These are phyloP conservation scores for Backusella tuberculispora DNA, from an alignment of 192 early-diverging fungal species.

Conservation along the genomic window DNA sequence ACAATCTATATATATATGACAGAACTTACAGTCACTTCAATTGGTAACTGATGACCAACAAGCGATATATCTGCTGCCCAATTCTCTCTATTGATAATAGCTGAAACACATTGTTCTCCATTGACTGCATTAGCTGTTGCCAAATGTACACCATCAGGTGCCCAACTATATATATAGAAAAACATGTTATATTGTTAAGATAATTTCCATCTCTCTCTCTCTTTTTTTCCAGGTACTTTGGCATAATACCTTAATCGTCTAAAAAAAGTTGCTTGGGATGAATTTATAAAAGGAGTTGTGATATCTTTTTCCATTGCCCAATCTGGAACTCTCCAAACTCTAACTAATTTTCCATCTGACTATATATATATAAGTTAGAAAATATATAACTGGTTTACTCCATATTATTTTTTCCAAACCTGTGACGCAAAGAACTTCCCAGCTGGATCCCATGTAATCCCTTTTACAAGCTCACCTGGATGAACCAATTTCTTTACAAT, in stretches of 20 bases:
- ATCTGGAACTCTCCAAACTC: slow-evolving; percentile 86
- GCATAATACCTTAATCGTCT: slow-evolving; percentile 73
- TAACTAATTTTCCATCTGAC: slow-evolving; percentile 89
- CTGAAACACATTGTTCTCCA: slow-evolving; percentile 74
- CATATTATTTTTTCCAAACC: slow-evolving; percentile 36
- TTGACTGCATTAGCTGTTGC: slow-evolving; percentile 90
- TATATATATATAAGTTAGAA: slow-evolving; percentile 31
- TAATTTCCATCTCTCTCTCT: too few relatives aligned
- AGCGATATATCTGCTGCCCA: slow-evolving; percentile 83
- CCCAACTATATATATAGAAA: slow-evolving; percentile 67
- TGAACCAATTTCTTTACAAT: slow-evolving; percentile 64
- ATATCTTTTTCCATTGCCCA: slow-evolving; percentile 84
- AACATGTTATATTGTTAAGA: too few relatives aligned
- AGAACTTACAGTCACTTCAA: slow-evolving; percentile 79
- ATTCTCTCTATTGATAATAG: slow-evolving; percentile 75
- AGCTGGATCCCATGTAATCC: slow-evolving; percentile 94
- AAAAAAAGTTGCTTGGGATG: slow-evolving; percentile 90
- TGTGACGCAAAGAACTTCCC: slow-evolving; percentile 93
- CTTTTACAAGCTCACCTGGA: slow-evolving; percentile 94
- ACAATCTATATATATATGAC: not conserved
- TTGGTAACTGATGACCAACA: slow-evolving; percentile 85
- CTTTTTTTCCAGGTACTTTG: not conserved
- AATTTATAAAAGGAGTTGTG: slow-evolving; percentile 69
- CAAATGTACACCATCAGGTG: slow-evolving; percentile 96
- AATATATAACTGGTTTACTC: not conserved